Evolutionary conservation across 2,329 filamentous ascomycete species (phyloP).

Genomic region (Phyllosticta citrichinensis): DNA sequence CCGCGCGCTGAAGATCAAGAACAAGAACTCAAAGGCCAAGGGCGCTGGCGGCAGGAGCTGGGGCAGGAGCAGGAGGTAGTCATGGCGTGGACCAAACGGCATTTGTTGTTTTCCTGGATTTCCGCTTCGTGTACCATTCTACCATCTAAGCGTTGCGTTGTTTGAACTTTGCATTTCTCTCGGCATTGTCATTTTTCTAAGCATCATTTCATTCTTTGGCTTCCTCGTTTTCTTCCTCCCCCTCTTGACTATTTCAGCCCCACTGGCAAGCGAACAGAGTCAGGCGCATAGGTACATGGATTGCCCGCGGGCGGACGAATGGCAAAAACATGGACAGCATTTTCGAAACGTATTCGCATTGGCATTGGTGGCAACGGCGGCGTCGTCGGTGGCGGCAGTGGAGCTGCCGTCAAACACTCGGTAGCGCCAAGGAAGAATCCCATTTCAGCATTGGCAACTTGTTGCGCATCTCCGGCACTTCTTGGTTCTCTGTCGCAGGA

Average conservation of each 20-base stretch:
- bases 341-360: no score
- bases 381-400: no score
- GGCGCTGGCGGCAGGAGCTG: slow-evolving; percentile 1
- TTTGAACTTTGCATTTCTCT: neutral
- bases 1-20: slow-evolving; percentile 40
- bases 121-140: neutral
- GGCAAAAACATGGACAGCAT: no score
- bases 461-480: neutral
- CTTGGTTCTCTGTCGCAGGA: neutral
- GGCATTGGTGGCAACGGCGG: no score
- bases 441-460: neutral
- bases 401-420: no score
- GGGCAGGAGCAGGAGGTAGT: slow-evolving; percentile 7
- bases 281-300: no score
- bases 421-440: no score
- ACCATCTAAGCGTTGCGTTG: no score
- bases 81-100: neutral
- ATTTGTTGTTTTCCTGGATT: neutral
- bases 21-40: slow-evolving; percentile 21
- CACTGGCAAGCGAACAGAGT: no score
- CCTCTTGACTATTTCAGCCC: neutral
- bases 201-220: neutral
- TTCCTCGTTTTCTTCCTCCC: neutral
- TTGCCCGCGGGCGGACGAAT: neutral
- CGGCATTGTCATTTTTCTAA: neutral